phyloP scores from a whole-genome alignment of 2,329 filamentous ascomycete species.

The Cadophora gregata region DNA sequence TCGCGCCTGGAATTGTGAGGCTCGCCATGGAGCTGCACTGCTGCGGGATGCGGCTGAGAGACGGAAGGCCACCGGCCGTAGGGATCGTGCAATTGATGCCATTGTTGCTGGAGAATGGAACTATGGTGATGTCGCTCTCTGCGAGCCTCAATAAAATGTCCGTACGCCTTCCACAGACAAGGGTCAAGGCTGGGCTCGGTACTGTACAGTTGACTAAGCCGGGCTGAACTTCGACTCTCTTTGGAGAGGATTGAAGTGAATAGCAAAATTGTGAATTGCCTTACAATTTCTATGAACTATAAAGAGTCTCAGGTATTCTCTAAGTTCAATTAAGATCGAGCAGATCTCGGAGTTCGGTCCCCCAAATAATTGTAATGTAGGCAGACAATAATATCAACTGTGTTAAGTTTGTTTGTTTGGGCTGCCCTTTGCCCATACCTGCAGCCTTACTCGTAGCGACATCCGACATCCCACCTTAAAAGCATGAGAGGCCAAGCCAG shows the following conservation, averaged over 20 bases:
- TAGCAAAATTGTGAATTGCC: too few relatives aligned
- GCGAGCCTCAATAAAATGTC: constrained; percentile 13
- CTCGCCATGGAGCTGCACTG: constrained; percentile 35
- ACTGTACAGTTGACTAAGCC: background rate
- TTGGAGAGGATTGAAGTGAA: background rate
- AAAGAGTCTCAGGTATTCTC: too few relatives aligned
- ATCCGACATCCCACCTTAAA: background rate
- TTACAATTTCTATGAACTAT: too few relatives aligned
- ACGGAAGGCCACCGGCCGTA: constrained; percentile 46
- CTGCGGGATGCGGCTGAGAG: constrained; percentile 33
- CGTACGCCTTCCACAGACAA: constrained; percentile 9
- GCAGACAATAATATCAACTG: background rate
- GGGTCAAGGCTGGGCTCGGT: background rate
- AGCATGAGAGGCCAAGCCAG: constrained; percentile 6
- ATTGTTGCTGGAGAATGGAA: constrained; percentile 48
- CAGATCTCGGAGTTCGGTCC: too few relatives aligned
- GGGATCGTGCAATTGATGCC: constrained; percentile 64
- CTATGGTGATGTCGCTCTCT: constrained; percentile 1
- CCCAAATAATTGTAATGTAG: too few relatives aligned
- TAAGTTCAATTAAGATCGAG: too few relatives aligned
- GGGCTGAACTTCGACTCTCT: background rate
- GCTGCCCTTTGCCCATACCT: background rate
- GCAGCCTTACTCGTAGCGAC: background rate
- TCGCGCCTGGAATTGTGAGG: constrained; percentile 48
- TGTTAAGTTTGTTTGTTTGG: background rate